Percentiles rank a stretch among this genome's conserved stretches.
Conservation (phyloP, 2,329 filamentous ascomycete species). For the Sporothrix dimorphospora region DNA sequence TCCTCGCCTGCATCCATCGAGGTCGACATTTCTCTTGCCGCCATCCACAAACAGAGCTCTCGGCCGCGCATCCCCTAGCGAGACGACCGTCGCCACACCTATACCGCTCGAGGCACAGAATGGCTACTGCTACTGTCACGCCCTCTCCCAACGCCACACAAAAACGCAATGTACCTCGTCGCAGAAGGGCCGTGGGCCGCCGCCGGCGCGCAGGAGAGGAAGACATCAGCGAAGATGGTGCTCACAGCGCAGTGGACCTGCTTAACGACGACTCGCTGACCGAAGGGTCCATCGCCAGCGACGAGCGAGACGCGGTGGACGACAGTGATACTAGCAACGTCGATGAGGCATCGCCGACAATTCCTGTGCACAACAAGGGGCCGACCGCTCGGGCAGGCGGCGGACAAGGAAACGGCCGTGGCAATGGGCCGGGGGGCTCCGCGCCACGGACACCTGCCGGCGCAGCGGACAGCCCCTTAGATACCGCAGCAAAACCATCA, state of each 20-base stretch:
- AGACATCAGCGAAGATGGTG: slow-evolving; percentile 64
- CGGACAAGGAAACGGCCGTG: slow-evolving; percentile 44
- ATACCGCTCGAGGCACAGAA: slow-evolving; percentile 16
- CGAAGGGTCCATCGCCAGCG: slow-evolving; percentile 64
- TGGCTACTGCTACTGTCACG: slow-evolving; percentile 29
- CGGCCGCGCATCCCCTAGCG: neutral
- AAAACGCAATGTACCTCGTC: slow-evolving; percentile 47
- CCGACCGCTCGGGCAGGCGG: slow-evolving; percentile 21
- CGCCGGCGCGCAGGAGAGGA: slow-evolving; percentile 72
- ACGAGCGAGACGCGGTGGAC: slow-evolving; percentile 62
- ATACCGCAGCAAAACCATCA: slow-evolving; percentile 5
- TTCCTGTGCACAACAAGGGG: slow-evolving; percentile 40
- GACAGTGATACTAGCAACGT: slow-evolving; percentile 68
- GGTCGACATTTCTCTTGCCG: neutral
- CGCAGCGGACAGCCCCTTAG: neutral
- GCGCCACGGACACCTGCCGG: slow-evolving; percentile 42
- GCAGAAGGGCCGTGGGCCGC: slow-evolving; percentile 68
- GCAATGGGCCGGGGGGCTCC: slow-evolving; percentile 35
- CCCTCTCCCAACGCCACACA: slow-evolving; percentile 25
- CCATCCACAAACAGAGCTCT: neutral
- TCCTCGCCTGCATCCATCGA: neutral
- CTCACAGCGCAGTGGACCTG: slow-evolving; percentile 55
- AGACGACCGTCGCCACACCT: neutral
- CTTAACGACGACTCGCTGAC: slow-evolving; percentile 67
- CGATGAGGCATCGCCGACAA: slow-evolving; percentile 58